These are phyloP conservation scores for Leersia perrieri DNA, from an alignment of 176 grass and related monocot genomes.

Conservation along the genomic window DNA sequence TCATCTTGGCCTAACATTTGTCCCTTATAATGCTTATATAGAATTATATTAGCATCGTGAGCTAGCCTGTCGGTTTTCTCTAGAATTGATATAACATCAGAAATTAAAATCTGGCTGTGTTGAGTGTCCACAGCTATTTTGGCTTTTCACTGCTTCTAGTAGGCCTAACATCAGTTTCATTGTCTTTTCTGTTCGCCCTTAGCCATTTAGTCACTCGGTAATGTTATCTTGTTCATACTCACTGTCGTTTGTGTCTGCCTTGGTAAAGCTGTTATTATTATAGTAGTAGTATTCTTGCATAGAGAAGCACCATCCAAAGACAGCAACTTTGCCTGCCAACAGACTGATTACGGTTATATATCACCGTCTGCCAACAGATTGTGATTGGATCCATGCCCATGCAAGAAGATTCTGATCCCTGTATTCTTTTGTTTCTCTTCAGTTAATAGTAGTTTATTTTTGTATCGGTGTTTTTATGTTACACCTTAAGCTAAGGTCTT, in stretches of 20 bases:
- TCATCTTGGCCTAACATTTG: neutral
- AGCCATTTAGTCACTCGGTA: neutral
- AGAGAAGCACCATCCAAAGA: conserved; percentile 12
- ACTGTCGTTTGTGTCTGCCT: neutral
- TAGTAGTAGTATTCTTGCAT: neutral
- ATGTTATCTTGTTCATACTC: neutral
- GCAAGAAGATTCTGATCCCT: neutral
- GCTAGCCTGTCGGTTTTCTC: neutral
- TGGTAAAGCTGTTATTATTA: neutral
- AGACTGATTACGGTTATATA: too few species aligned
- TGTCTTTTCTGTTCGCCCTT: neutral
- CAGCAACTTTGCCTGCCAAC: neutral
- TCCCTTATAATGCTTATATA: neutral
- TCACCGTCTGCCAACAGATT: neutral
- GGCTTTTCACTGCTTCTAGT: neutral
- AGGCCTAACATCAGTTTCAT: neutral
- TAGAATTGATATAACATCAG: neutral
- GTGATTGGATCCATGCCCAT: neutral
- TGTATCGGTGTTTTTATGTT: neutral
- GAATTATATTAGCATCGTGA: neutral
- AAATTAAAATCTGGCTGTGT: neutral
- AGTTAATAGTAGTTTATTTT: neutral
- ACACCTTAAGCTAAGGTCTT: neutral
- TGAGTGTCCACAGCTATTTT: neutral
- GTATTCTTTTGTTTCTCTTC: neutral